Evolutionary conservation across 139 green algal genomes (phyloP).

Genomic region (Astrephomene gubernaculifera): DNA sequence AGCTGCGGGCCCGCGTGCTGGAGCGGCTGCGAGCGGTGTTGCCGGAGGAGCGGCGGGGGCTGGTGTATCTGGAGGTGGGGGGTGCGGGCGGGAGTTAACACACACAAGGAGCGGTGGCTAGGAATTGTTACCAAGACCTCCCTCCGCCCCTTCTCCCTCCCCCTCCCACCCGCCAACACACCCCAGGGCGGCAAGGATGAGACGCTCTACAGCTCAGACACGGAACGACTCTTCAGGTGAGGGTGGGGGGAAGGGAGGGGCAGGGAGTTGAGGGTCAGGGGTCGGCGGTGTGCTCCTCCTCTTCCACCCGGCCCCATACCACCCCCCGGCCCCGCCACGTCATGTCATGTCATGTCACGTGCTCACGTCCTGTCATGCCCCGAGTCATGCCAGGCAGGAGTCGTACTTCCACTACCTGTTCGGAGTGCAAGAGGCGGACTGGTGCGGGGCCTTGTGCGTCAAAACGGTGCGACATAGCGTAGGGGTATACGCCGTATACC

Average conservation of each 20-base stretch:
- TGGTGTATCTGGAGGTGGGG: constrained; percentile 66
- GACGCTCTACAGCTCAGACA: constrained; percentile 64
- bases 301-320: neutral
- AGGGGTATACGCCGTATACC: no score
- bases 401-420: constrained; percentile 94
- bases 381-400: constrained; percentile 78
- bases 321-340: neutral
- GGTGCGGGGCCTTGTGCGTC: constrained; percentile 79
- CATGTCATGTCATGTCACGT: neutral
- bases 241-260: neutral
- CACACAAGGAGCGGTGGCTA: neutral
- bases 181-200: constrained; percentile 54
- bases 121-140: neutral
- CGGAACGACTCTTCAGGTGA: constrained; percentile 58
- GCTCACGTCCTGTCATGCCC: neutral
- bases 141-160: neutral
- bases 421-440: constrained; percentile 86
- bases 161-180: neutral
- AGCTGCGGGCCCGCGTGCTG: constrained; percentile 52
- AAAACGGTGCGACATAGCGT: constrained; percentile 29
- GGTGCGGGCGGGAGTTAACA: no score
- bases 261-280: neutral
- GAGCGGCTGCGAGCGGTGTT: constrained; percentile 48
- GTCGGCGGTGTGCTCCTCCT: neutral
- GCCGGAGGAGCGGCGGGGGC: constrained; percentile 42